Conservation (phyloP, 257 asterid species). For the Thymus quinquecostatus region DNA sequence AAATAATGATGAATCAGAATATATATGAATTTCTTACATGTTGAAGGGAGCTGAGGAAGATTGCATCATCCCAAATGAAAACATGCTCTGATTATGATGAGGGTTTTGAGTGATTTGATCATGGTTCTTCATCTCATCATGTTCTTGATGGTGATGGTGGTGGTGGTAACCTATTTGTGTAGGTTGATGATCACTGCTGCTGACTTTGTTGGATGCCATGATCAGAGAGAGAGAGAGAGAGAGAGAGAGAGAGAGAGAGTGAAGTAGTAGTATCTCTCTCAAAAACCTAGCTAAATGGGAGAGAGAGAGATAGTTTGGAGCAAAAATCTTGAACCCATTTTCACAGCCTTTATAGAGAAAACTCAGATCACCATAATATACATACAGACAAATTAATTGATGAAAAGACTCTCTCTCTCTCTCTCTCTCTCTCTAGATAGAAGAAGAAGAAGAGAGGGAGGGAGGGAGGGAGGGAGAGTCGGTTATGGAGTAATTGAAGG, state of each 20-base stretch:
- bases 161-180: conserved; percentile 11
- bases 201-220: conserved; percentile 38
- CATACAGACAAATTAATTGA: conserved; percentile 11
- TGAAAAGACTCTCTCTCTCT: neutral
- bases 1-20: neutral
- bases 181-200: neutral
- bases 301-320: neutral
- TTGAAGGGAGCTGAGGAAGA: conserved; percentile 47
- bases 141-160: conserved; percentile 13
- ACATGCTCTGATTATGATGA: conserved; percentile 43
- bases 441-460: neutral
- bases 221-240: conserved; percentile 19
- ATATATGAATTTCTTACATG: conserved; percentile 36
- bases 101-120: conserved; percentile 20
- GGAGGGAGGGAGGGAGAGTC: conserved; percentile 35
- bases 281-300: conserved; percentile 2
- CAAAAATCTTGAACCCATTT: conserved; percentile 1
- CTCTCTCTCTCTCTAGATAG: neutral
- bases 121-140: neutral
- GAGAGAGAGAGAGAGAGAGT: neutral
- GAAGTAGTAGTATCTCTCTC: neutral
- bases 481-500: conserved; percentile 43
- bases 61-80: conserved; percentile 61
- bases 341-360: conserved; percentile 4
- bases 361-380: conserved; percentile 26